Conservation (phyloP, 208 protist genomes). For the Phytomonas francai region DNA sequence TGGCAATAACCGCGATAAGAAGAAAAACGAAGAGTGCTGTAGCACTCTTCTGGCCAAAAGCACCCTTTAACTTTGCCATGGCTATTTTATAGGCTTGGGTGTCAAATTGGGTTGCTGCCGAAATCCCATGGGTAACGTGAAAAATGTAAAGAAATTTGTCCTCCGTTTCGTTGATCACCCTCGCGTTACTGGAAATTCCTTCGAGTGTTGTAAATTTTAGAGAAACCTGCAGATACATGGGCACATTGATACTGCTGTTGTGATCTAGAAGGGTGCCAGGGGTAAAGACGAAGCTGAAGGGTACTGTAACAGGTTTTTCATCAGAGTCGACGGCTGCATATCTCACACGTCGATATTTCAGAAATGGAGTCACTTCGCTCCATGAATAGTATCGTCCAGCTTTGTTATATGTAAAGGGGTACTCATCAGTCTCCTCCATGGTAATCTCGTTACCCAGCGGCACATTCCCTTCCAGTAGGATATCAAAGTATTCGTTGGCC, state of each 20-base stretch:
- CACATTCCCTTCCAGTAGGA: constrained; percentile 55
- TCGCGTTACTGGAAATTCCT: constrained; percentile 12
- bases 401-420: not conserved
- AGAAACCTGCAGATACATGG: constrained; percentile 35
- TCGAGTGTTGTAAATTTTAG: constrained; percentile 60
- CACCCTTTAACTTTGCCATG: constrained; percentile 18
- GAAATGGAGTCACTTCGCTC: constrained; percentile 55
- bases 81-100: constrained; percentile 35
- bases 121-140: constrained; percentile 50
- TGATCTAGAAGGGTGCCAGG: constrained; percentile 72
- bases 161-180: constrained; percentile 23
- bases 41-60: constrained; percentile 32
- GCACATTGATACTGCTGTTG: constrained; percentile 45
- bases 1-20: constrained; percentile 33
- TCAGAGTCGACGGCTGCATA: not conserved
- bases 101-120: constrained; percentile 52
- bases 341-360: constrained; percentile 64
- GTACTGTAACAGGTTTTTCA: constrained; percentile 13
- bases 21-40: constrained; percentile 61
- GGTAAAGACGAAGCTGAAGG: constrained; percentile 78
- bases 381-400: constrained; percentile 33
- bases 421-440: constrained; percentile 20
- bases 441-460: constrained; percentile 14
- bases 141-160: constrained; percentile 58
- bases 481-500: constrained; percentile 20